Evolutionary conservation across 331 rosid genomes (phyloP).

Genomic region (Spiraea crenata): DNA sequence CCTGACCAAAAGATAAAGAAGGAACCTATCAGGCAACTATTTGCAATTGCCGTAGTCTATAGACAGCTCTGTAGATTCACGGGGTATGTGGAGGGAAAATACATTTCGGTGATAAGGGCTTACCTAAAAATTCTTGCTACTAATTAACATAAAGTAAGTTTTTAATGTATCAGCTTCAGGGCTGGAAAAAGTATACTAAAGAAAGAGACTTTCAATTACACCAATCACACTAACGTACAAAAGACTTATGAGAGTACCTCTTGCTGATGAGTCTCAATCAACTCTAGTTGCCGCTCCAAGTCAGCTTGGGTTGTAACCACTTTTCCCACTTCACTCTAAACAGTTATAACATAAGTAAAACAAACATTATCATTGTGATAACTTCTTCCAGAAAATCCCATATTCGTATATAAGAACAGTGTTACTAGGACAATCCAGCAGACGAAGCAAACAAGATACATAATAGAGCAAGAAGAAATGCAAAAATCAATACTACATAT

Average conservation of each 20-base stretch:
- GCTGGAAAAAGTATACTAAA: background rate
- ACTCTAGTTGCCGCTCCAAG: slow-evolving; percentile 90
- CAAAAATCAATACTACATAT: background rate
- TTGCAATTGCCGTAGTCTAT: background rate
- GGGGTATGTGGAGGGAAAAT: background rate
- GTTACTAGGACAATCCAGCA: background rate
- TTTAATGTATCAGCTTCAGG: background rate
- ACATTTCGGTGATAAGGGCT: background rate
- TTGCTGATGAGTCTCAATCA: slow-evolving; percentile 91
- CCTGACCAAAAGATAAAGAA: slow-evolving; percentile 38
- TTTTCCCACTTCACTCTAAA: slow-evolving; percentile 88
- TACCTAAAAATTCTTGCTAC: background rate
- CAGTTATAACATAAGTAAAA: slow-evolving; percentile 11
- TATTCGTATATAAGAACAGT: background rate
- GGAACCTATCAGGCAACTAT: background rate
- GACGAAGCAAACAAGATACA: background rate
- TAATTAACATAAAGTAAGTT: background rate
- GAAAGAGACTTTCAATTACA: too few relatives aligned
- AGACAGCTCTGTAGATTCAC: background rate
- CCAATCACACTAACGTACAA: background rate
- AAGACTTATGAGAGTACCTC: slow-evolving; percentile 56
- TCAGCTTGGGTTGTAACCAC: slow-evolving; percentile 86
- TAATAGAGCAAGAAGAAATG: background rate
- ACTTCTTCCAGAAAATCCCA: background rate
- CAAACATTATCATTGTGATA: background rate